phyloP scores from a whole-genome alignment of 768 basidiomycete genomes.

The Mycena galericulata region DNA sequence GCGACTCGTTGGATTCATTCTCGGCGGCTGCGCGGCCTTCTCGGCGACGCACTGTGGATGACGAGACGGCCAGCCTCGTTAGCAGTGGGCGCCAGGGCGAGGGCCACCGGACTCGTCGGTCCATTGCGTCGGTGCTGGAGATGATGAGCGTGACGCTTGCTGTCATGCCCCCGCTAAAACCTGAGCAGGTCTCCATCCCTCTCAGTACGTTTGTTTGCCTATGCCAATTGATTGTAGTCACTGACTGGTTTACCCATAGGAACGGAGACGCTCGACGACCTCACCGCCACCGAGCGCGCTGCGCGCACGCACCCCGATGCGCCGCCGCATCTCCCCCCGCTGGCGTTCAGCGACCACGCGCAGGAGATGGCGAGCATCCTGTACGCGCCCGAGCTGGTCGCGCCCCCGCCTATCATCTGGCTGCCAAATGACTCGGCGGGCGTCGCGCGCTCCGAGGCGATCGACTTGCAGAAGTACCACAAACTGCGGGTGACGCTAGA shows the following conservation, averaged over 20 bases:
- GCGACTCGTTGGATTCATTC: constrained; percentile 70
- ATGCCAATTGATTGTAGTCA: constrained; percentile 1
- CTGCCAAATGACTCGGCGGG: constrained; percentile 84
- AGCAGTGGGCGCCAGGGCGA: constrained; percentile 53
- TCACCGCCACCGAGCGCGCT: constrained; percentile 82
- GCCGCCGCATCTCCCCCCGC: constrained; percentile 75
- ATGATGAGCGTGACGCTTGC: constrained; percentile 88
- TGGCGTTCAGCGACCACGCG: constrained; percentile 80
- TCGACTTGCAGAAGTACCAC: constrained; percentile 82
- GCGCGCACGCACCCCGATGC: constrained; percentile 84
- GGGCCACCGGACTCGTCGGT: constrained; percentile 68
- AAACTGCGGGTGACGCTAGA: constrained; percentile 78
- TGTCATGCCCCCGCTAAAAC: constrained; percentile 72
- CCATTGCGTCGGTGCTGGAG: constrained; percentile 85
- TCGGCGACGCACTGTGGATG: constrained; percentile 53
- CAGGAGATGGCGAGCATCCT: constrained; percentile 83
- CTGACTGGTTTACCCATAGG: constrained; percentile 48
- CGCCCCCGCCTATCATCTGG: constrained; percentile 86
- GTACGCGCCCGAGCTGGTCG: constrained; percentile 85
- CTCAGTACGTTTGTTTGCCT: constrained; percentile 62
- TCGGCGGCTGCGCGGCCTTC: constrained; percentile 54
- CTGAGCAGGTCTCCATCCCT: constrained; percentile 70
- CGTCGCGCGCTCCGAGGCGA: constrained; percentile 79
- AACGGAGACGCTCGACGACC: constrained; percentile 85
- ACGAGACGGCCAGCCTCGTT: constrained; percentile 62